Base-by-base conservation (phyloP, 257 asterid genomes). In the Linderniella brevidens region DNA sequence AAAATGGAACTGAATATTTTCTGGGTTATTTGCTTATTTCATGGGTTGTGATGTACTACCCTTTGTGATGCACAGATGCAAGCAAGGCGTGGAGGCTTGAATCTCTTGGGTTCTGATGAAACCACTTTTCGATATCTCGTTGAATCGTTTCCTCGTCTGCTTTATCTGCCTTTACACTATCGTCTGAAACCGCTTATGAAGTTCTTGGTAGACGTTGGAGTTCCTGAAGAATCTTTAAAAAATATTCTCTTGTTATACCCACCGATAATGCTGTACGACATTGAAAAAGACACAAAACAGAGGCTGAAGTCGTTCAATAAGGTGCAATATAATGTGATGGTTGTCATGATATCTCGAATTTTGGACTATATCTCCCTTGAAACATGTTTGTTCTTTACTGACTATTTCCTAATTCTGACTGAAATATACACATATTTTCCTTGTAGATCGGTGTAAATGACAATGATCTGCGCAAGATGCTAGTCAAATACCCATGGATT, bases 61-160 rank as follows among this genome's bases (percentile, higher is more conserved):
- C 8, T 50, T 46, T 44, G 52, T 35, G n/a, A 25, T 15, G 12
- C 50, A 53, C 57, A 88, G 98, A 69, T 88, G 51, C 87, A 84
- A 66, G 98, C 98, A 46, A 74, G 85, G 73, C 95, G 98, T 41
- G 96, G 95, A 63, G 98, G 98, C 55, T 60, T 88, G 64, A 64
- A 68, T 57, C 64, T 62, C 54, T 63, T 88, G 71, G 82, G 77
- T 59, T 65, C 72, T 10, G 70, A 66, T 56, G 60, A 58, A 54
- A 68, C 92, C 52, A 69, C 93, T 51, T 72, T 88, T 55, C 77
- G 75, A 38, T 61, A 61, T 62, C 94, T 84, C 40, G 63, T 88
- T 25, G 96, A 84, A 71, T 76, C 98, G 43, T 88, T 84, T 64
- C 98, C 98, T 35, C 79, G 74, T 59, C 78, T 88, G 64, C 74